Conservation (phyloP, 495 filamentous ascomycete species). For the Staphylotrichum longicolle region DNA sequence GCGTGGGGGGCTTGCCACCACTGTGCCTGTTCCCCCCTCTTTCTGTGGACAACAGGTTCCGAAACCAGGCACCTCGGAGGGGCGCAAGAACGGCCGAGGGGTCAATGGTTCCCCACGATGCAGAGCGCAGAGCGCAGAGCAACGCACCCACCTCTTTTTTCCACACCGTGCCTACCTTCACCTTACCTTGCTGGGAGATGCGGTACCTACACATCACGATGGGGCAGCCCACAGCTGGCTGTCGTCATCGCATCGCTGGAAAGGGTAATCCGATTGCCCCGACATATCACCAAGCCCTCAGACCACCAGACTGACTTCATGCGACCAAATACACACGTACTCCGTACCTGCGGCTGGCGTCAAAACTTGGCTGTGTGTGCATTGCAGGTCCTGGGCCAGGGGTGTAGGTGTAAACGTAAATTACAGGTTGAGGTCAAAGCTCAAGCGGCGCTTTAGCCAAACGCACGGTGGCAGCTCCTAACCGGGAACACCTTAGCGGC, state of each 20-base stretch:
- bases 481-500: conserved; percentile 11
- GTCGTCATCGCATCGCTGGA: not conserved
- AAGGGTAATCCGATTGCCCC: not conserved
- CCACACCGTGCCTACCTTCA: no score
- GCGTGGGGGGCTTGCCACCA: conserved; percentile 8
- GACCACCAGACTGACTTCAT: no score
- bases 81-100: conserved; percentile 9
- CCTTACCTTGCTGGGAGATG: no score
- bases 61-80: conserved; percentile 2
- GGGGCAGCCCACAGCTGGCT: not conserved
- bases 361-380: no score
- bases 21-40: not conserved
- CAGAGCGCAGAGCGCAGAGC: conserved; percentile 1
- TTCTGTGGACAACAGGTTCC: not conserved
- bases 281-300: no score
- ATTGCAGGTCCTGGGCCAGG: no score
- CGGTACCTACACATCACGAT: no score
- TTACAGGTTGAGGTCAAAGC: conserved; percentile 9
- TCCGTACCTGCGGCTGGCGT: no score
- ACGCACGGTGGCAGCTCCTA: conserved; percentile 9
- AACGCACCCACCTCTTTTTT: no score
- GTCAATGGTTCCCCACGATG: conserved; percentile 1
- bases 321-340: no score
- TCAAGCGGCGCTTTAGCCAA: conserved; percentile 7
- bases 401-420: not conserved